Base-by-base conservation (phyloP, 495 filamentous ascomycete genomes). In the Penicillium parvum region DNA sequence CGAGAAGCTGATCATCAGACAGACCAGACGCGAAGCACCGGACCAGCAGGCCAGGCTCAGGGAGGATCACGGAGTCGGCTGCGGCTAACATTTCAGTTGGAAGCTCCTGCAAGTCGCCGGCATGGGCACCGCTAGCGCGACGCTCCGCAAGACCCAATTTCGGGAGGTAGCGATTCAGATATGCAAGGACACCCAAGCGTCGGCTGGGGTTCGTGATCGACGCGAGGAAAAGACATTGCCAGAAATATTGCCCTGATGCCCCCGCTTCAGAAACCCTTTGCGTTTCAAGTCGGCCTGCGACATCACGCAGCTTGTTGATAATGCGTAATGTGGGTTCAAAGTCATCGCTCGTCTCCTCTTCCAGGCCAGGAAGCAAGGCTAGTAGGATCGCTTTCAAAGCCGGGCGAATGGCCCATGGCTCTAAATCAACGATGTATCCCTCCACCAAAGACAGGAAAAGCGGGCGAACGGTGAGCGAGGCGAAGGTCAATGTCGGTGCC, bases 151-250 rank as follows among this genome's bases (percentile, higher is more conserved):
- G 55, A 5, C 71, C 86, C 19, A 96, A 67, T 47, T 75, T 85
- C 9, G 92, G 92, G 9, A 99, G 72, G 51, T 79, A 81, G 40
- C 89, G 84, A 18, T 76, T 69, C 32, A 99, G 67, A 61, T 87
- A 97, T 18, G 91, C 86, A 41, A 99, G 67, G 15, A 88, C 88
- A 18, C 92, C 92, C 50, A 85, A 83, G 32, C 92, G 79, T 45
- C 94, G 76, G 28, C 79, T 85, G 18, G 85, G 73, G 55, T 88
- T 90, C 5, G 91, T 96, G 25, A 99, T 95, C 0, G 87, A 81
- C 10, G 90, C 88, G 26, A 97, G 73, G 51, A 99, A 96, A 50
- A 99, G 85, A 63, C 88, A 96, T 69, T 99, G 92, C 92, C 92
- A 99, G 60, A 96, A 99, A 60, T 89, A 95, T 50, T 89, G 86